Base-by-base conservation (phyloP, 2,329 filamentous ascomycete species). In the Cryphonectria parasitica region DNA sequence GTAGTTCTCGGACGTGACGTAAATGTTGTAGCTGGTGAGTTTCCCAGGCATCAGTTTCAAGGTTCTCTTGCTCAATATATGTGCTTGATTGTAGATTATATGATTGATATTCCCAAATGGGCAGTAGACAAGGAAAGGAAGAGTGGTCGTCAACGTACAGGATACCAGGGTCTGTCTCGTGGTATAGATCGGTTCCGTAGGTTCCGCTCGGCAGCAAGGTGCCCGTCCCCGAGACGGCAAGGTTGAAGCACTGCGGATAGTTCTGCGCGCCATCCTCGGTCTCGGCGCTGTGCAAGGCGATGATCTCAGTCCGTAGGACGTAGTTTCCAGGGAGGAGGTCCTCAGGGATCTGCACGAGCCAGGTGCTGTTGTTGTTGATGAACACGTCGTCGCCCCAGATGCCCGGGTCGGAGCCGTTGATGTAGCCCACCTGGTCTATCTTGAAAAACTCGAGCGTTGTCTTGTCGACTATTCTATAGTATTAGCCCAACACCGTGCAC, bases 191-290 rank as follows among this genome's bases (percentile, higher is more conserved):
- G 22, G 84, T 87, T 68, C 84, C 87, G 31, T 81, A 76, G n/a
- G 81, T 82, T 68, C 87, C 87, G 43, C 78, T 75, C 17, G 81
- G 79, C 73, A 78, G 69, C 61, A 76, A 76, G 77, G 79, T 69
- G 79, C 83, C 72, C 82, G 83, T 58, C 10, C 71, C 71, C 6
- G 65, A 60, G 71, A 89, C 79, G 73, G 85, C 80, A 71, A 89
- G 77, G 80, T 89, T 88, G 77, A 87, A 79, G 76, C 87, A 84
- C 72, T 84, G 83, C 61, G 83, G 83, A 76, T 84, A 84, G 76
- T 81, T 82, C 77, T 84, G 83, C 58, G 82, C 82, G n/a, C 83
- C 82, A 72, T 82, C 74, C 43, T 70, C 68, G 41, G 78, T 75
- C 1, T 70, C 76, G 19, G 83, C 82, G 25, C 77, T 78, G 77